Evolutionary conservation across 2,329 filamentous ascomycete species (phyloP).

Genomic region (Penicillium sp.): DNA sequence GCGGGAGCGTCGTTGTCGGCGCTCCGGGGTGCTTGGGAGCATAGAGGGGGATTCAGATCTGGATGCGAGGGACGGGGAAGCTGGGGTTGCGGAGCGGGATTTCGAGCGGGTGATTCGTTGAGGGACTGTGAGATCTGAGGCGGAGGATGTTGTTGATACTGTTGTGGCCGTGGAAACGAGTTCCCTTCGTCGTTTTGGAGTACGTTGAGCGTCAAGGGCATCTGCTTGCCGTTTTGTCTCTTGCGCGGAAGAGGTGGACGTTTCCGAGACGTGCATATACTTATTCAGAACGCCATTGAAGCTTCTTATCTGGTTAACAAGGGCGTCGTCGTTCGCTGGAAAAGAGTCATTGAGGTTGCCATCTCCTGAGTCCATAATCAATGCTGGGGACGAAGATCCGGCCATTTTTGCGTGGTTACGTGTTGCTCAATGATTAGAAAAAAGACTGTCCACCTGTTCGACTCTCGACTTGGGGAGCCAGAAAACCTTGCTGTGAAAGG

Average conservation of each 20-base stretch:
- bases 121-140: conserved; percentile 22
- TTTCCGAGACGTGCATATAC: conserved; percentile 34
- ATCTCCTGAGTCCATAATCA: neutral
- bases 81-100: conserved; percentile 5
- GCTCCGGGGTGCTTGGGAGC: conserved; percentile 7
- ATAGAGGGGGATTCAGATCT: neutral
- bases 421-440: neutral
- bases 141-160: conserved; percentile 20
- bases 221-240: conserved; percentile 10
- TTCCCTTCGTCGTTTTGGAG: conserved; percentile 23
- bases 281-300: conserved; percentile 44
- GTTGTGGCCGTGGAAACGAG: neutral
- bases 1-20: conserved; percentile 3
- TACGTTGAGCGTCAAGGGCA: neutral
- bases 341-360: neutral
- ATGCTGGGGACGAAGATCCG: neutral
- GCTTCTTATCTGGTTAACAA: conserved; percentile 39
- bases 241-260: conserved; percentile 4
- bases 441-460: neutral
- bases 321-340: conserved; percentile 29
- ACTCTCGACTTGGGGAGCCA: neutral
- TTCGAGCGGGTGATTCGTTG: conserved; percentile 11
- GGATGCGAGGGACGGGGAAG: neutral
- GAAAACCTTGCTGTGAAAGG: neutral
- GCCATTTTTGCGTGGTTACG: neutral